Percentiles rank a stretch among this genome's conserved stretches.
Conservation (phyloP, 768 basidiomycete genomes). For the Cubamyces sp. region DNA sequence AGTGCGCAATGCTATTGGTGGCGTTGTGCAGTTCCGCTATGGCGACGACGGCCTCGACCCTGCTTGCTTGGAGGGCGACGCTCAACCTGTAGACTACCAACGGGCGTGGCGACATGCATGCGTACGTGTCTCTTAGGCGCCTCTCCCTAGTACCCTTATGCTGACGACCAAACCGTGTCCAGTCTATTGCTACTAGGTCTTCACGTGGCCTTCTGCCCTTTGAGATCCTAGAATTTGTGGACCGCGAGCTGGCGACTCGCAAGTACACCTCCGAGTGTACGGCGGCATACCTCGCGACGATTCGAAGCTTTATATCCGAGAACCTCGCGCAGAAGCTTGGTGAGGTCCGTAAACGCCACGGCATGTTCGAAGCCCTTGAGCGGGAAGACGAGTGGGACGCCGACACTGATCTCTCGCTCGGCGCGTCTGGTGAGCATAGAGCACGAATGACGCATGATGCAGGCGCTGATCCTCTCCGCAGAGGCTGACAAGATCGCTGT, state of each 20-base stretch:
- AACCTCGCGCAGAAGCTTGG: conserved; percentile 71
- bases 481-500: conserved; percentile 73
- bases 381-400: conserved; percentile 77
- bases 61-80: conserved; percentile 94
- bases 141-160: not conserved
- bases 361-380: conserved; percentile 84
- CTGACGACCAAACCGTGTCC: not conserved
- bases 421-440: conserved; percentile 58
- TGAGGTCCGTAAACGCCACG: conserved; percentile 65
- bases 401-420: conserved; percentile 74
- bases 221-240: conserved; percentile 77
- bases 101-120: conserved; percentile 86
- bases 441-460: not conserved
- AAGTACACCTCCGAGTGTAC: conserved; percentile 75
- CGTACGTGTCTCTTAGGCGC: conserved; percentile 44
- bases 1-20: conserved; percentile 92
- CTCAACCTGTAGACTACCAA: conserved; percentile 88
- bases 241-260: conserved; percentile 58
- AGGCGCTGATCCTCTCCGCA: conserved; percentile 32
- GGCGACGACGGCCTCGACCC: conserved; percentile 98
- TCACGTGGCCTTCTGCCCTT: conserved; percentile 80
- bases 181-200: conserved; percentile 66
- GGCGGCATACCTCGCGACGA: conserved; percentile 65
- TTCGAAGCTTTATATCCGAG: conserved; percentile 71
- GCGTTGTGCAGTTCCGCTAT: conserved; percentile 95